A percentile compares a stretch with the other conserved stretches of the same genome.
Evolutionary conservation across 805 yeast species (phyloP).

Genomic region (Naumovozyma castellii): DNA sequence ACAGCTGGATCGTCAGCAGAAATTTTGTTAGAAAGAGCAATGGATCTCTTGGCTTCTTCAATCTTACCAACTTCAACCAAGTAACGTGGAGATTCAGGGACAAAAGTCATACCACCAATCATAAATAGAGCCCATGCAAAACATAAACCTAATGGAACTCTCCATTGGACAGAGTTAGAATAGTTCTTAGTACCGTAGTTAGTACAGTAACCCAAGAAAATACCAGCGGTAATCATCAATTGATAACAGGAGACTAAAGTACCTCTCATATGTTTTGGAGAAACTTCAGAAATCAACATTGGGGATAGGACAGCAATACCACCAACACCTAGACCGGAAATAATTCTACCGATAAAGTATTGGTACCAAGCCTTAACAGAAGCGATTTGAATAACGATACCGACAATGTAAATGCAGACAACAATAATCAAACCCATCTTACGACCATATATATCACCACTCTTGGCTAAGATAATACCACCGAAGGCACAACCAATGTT

Average conservation of each 20-base stretch:
- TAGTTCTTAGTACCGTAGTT: conserved; percentile 50
- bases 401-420: conserved; percentile 49
- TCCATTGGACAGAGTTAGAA: conserved; percentile 63
- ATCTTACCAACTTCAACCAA: conserved; percentile 44
- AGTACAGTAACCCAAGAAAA: conserved; percentile 61
- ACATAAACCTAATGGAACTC: conserved; percentile 54
- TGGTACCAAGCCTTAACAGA: conserved; percentile 49
- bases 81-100: conserved; percentile 67
- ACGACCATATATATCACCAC: conserved; percentile 54
- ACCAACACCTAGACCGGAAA: conserved; percentile 64
- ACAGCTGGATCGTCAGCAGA: conserved; percentile 44
- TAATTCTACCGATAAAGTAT: conserved; percentile 35
- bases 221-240: conserved; percentile 58
- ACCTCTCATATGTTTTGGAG: conserved; percentile 63
- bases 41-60: conserved; percentile 52
- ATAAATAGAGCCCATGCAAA: conserved; percentile 35
- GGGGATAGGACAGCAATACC: conserved; percentile 65
- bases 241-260: conserved; percentile 59
- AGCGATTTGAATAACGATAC: conserved; percentile 54
- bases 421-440: conserved; percentile 45
- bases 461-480: conserved; percentile 46
- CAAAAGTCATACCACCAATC: conserved; percentile 32
- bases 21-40: conserved; percentile 46
- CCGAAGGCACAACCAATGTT: conserved; percentile 67
- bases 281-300: conserved; percentile 54